Conservation (phyloP, 2,329 filamentous ascomycete species). For the Aureobasidium sp. region DNA sequence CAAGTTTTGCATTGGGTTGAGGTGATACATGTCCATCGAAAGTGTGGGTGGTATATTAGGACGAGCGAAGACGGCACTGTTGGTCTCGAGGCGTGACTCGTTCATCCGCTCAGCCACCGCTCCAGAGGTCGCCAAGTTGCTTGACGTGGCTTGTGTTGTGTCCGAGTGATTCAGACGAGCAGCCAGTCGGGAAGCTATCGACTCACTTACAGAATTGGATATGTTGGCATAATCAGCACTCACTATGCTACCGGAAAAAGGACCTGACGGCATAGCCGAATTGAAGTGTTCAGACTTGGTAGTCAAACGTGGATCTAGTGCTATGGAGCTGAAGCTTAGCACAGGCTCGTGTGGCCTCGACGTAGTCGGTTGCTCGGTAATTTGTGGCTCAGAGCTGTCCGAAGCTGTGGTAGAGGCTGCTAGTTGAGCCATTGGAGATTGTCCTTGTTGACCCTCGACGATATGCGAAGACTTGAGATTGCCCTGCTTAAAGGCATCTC, state of each 20-base stretch:
- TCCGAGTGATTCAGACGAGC: neutral
- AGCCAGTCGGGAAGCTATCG: neutral
- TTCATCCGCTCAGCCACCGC: neutral
- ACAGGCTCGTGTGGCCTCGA: neutral
- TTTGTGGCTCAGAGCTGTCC: neutral
- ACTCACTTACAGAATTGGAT: neutral
- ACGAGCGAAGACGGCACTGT: neutral
- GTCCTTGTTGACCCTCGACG: neutral
- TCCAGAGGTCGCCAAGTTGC: neutral
- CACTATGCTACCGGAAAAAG: neutral
- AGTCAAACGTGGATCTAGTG: neutral
- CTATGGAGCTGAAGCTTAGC: neutral
- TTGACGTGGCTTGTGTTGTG: neutral
- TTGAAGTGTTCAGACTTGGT: neutral
- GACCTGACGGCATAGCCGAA: neutral
- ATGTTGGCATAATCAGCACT: neutral
- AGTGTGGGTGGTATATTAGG: neutral
- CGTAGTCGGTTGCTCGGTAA: neutral
- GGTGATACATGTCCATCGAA: slow-evolving; percentile 4
- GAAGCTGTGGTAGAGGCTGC: neutral
- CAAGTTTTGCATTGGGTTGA: neutral
- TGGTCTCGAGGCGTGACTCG: neutral
- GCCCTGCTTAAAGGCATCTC: slow-evolving; percentile 46
- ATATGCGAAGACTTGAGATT: neutral
- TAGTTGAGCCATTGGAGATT: neutral